A percentile compares a stretch with the other conserved stretches of the same genome.
These are phyloP conservation scores for Trametes cinnabarina DNA, from an alignment of 768 basidiomycete species.

Conservation along the genomic window DNA sequence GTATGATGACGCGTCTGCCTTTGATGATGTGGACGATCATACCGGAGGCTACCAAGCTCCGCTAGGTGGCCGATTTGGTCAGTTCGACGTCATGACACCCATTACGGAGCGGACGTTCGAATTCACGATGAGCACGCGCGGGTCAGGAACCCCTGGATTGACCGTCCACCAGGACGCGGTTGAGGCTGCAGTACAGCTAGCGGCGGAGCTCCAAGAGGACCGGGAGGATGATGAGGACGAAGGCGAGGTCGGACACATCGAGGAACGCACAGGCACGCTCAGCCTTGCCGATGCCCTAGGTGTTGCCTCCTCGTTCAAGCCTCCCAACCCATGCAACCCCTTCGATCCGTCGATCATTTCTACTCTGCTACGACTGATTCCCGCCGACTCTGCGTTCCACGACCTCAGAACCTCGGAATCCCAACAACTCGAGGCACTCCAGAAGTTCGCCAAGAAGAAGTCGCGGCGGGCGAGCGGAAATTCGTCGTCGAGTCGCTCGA, in stretches of 20 bases:
- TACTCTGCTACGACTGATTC: constrained; percentile 61
- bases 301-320: constrained; percentile 60
- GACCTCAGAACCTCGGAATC: constrained; percentile 56
- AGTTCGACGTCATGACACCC: constrained; percentile 94
- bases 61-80: constrained; percentile 72
- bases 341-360: constrained; percentile 66
- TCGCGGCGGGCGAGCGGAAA: constrained; percentile 33
- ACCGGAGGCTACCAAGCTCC: constrained; percentile 39
- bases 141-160: constrained; percentile 26
- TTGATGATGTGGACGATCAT: constrained; percentile 21
- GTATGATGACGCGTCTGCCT: constrained; percentile 4
- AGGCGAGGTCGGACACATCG: constrained; percentile 33
- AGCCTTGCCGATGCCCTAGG: constrained; percentile 65
- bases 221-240: constrained; percentile 29
- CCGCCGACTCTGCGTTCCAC: constrained; percentile 57
- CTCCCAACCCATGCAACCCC: constrained; percentile 88
- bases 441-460: constrained; percentile 62
- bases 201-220: constrained; percentile 40
- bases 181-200: constrained; percentile 51
- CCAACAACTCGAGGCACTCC: constrained; percentile 62
- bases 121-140: constrained; percentile 64
- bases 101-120: constrained; percentile 95
- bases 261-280: constrained; percentile 62
- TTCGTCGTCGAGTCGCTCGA: constrained; percentile 32
- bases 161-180: constrained; percentile 38